phyloP scores from a whole-genome alignment of 257 asterid genomes.

The Nicotiana tomentosiformis region DNA sequence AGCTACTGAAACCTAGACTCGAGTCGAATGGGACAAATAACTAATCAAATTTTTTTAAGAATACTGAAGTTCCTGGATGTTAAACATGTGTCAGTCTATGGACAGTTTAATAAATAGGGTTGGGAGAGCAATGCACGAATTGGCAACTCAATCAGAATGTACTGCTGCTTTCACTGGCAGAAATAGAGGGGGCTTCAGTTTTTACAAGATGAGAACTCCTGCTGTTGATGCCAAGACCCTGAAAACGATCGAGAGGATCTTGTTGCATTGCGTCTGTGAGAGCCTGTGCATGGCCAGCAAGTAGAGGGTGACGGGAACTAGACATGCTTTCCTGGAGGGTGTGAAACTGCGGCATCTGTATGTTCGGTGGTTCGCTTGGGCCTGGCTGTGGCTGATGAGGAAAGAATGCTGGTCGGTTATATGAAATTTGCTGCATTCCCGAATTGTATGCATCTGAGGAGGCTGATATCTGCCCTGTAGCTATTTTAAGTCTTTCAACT shows the following conservation, averaged over 20 bases:
- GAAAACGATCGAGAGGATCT: slow-evolving; percentile 59
- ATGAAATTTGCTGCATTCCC: slow-evolving; percentile 65
- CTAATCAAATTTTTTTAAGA: slow-evolving; percentile 33
- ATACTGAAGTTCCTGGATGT: slow-evolving; percentile 28
- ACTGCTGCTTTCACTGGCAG: slow-evolving; percentile 66
- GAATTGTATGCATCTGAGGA: slow-evolving; percentile 46
- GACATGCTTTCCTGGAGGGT: slow-evolving; percentile 47
- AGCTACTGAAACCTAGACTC: slow-evolving; percentile 25
- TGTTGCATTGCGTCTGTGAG: slow-evolving; percentile 37
- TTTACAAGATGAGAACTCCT: slow-evolving; percentile 45
- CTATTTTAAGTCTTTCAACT: slow-evolving; percentile 73
- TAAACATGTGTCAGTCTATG: slow-evolving; percentile 57
- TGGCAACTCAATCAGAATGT: slow-evolving; percentile 41
- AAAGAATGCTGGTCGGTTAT: slow-evolving; percentile 50
- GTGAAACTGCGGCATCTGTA: slow-evolving; percentile 63
- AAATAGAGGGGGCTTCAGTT: slow-evolving; percentile 58
- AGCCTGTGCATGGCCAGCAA: slow-evolving; percentile 23
- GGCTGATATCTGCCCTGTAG: slow-evolving; percentile 69
- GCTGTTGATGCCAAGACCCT: slow-evolving; percentile 43
- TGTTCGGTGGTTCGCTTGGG: slow-evolving; percentile 36
- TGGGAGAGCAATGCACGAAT: not conserved
- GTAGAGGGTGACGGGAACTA: slow-evolving; percentile 38
- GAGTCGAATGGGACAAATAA: slow-evolving; percentile 11
- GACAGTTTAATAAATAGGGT: slow-evolving; percentile 44
- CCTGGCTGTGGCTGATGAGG: slow-evolving; percentile 45